Conservation (phyloP, 768 basidiomycete species). For the Trametes meyenii region DNA sequence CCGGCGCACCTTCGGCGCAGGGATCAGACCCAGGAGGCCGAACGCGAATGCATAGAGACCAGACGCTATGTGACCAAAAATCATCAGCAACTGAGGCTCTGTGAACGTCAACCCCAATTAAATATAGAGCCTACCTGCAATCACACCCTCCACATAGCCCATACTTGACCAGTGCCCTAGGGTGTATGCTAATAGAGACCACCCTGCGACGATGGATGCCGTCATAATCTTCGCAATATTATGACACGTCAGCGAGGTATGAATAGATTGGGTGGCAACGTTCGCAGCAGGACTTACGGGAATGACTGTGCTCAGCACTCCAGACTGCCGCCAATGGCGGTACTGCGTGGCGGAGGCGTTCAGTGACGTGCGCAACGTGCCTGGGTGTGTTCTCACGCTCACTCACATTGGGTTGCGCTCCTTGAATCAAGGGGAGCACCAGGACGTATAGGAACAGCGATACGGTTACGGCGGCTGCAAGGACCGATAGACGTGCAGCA, state of each 20-base stretch:
- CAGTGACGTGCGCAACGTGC: not conserved
- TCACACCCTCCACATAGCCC: constrained; percentile 63
- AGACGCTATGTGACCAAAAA: constrained; percentile 47
- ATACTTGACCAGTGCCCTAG: constrained; percentile 69
- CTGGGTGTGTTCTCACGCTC: not conserved
- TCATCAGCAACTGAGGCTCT: not conserved
- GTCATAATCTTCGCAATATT: constrained; percentile 51
- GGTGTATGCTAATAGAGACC: constrained; percentile 61
- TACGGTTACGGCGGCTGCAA: constrained; percentile 62
- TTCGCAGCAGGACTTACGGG: constrained; percentile 42
- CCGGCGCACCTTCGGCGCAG: constrained; percentile 59
- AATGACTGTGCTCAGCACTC: constrained; percentile 66
- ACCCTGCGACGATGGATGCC: constrained; percentile 67
- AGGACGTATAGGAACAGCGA: constrained; percentile 74
- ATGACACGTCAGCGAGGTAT: not conserved
- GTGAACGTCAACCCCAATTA: not conserved
- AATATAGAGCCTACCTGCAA: constrained; percentile 53
- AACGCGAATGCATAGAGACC: constrained; percentile 71
- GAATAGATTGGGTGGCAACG: not conserved
- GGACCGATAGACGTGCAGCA: constrained; percentile 54
- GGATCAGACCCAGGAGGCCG: constrained; percentile 75
- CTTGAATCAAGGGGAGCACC: constrained; percentile 64
- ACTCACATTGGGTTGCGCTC: constrained; percentile 71
- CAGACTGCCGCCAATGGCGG: constrained; percentile 72
- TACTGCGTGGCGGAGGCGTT: constrained; percentile 48